phyloP scores from a whole-genome alignment of 2,329 filamentous ascomycete genomes.

The Trichothecium roseum region DNA sequence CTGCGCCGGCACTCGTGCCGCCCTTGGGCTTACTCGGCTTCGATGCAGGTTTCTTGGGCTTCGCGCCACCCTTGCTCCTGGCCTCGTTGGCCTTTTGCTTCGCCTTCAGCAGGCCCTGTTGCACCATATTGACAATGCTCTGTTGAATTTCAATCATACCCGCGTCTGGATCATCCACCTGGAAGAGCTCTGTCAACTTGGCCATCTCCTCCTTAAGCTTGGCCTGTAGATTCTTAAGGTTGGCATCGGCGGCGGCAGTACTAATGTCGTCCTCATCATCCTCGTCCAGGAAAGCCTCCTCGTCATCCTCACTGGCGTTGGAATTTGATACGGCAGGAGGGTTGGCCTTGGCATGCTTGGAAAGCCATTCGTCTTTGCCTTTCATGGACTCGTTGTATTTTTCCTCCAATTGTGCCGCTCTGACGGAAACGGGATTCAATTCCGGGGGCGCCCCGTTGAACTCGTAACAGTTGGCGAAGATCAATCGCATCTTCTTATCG shows the following conservation, averaged over 20 bases:
- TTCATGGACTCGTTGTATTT: constrained; percentile 68
- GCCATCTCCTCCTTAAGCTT: constrained; percentile 45
- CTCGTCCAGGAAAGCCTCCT: constrained; percentile 62
- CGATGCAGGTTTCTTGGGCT: constrained; percentile 44
- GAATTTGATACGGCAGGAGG: constrained; percentile 47
- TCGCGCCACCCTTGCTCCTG: constrained; percentile 37
- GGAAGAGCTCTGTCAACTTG: constrained; percentile 43
- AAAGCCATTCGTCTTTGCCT: constrained; percentile 72
- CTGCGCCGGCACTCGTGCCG: constrained; percentile 17
- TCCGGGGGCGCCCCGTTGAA: constrained; percentile 58
- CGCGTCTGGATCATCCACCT: constrained; percentile 41
- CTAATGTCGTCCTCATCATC: constrained; percentile 29
- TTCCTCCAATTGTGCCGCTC: constrained; percentile 63
- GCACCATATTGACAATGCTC: constrained; percentile 52
- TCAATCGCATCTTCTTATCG: constrained; percentile 69
- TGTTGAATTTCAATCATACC: constrained; percentile 46
- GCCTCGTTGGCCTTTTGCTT: constrained; percentile 49
- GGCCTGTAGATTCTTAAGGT: constrained; percentile 40
- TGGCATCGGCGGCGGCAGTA: constrained; percentile 28
- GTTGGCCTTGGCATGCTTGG: constrained; percentile 52
- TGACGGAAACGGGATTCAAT: constrained; percentile 61
- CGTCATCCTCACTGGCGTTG: constrained; percentile 61
- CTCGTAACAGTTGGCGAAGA: constrained; percentile 81
- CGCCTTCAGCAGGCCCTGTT: constrained; percentile 65
- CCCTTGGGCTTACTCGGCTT: constrained; percentile 46